phyloP scores from a whole-genome alignment of 1,284 basidiomycete genomes.

The Heterobasidion irregulare region DNA sequence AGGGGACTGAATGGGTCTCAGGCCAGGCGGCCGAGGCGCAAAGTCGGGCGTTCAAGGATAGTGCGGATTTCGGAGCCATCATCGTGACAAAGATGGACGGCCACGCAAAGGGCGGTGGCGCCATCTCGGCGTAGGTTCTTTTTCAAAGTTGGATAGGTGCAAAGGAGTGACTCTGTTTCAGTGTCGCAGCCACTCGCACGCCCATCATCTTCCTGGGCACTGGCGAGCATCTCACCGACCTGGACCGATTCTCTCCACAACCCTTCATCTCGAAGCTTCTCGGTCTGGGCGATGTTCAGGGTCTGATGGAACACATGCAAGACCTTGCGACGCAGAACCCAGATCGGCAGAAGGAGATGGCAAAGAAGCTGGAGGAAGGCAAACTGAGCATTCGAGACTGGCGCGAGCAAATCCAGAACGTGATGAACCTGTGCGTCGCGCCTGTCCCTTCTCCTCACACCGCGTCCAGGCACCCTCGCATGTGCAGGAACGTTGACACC shows the following conservation, averaged over 20 bases:
- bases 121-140: conserved; percentile 87
- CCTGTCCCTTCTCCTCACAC: conserved; percentile 2
- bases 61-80: conserved; percentile 95
- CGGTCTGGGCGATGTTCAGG: conserved; percentile 94
- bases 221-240: conserved; percentile 93
- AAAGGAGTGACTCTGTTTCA: conserved; percentile 23
- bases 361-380: conserved; percentile 96
- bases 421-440: conserved; percentile 89
- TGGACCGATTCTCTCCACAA: conserved; percentile 92
- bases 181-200: conserved; percentile 96
- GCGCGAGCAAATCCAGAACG: conserved; percentile 94
- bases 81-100: conserved; percentile 99
- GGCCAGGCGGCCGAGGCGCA: conserved; percentile 98
- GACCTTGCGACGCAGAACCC: conserved; percentile 89
- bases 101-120: conserved; percentile 98
- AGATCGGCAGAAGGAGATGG: conserved; percentile 96
- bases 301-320: conserved; percentile 97
- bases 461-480: not conserved
- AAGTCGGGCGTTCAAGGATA: conserved; percentile 95
- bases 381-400: conserved; percentile 96
- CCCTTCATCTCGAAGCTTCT: conserved; percentile 97
- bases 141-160: conserved; percentile 6
- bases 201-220: conserved; percentile 99
- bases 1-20: conserved; percentile 21
- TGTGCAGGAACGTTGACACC: not conserved